Evolutionary conservation across 2,329 filamentous ascomycete genomes (phyloP).

Genomic region (Fusarium ambrosium): DNA sequence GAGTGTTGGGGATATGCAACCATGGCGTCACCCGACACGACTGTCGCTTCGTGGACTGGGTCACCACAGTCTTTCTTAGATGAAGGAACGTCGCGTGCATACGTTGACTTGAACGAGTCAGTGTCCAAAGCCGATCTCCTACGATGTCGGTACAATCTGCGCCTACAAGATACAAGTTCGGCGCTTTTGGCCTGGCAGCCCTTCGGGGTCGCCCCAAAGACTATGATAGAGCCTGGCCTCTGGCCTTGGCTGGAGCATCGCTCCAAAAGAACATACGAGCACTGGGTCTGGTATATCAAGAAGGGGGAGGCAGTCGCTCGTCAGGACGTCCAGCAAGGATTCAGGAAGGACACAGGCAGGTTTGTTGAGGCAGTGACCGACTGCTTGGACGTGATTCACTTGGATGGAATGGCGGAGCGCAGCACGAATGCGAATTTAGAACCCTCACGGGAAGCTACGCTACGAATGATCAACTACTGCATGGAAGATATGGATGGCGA

Average conservation of each 20-base stretch:
- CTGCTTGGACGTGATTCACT: not conserved
- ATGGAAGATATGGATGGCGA: not conserved
- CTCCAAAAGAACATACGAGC: not conserved
- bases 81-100: not conserved
- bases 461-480: conserved; percentile 10
- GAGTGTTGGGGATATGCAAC: conserved; percentile 26
- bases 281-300: conserved; percentile 14
- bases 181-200: conserved; percentile 5
- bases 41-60: conserved; percentile 26
- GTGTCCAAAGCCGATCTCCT: conserved; percentile 8
- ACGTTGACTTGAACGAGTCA: not conserved
- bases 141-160: conserved; percentile 8
- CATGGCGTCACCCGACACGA: conserved; percentile 17
- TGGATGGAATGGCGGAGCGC: not conserved
- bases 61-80: conserved; percentile 15
- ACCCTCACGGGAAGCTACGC: conserved; percentile 5
- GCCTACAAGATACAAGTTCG: not conserved
- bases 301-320: not conserved
- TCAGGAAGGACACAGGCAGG: conserved; percentile 10
- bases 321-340: conserved; percentile 4
- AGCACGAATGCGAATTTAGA: not conserved
- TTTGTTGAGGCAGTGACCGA: conserved; percentile 1
- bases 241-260: conserved; percentile 14
- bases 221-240: conserved; percentile 7
- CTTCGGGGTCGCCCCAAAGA: conserved; percentile 2